Evolutionary conservation across 2,329 filamentous ascomycete species (phyloP), one percentile per base, ranked within the genome.

Genomic region (Emmonsia crescens): DNA sequence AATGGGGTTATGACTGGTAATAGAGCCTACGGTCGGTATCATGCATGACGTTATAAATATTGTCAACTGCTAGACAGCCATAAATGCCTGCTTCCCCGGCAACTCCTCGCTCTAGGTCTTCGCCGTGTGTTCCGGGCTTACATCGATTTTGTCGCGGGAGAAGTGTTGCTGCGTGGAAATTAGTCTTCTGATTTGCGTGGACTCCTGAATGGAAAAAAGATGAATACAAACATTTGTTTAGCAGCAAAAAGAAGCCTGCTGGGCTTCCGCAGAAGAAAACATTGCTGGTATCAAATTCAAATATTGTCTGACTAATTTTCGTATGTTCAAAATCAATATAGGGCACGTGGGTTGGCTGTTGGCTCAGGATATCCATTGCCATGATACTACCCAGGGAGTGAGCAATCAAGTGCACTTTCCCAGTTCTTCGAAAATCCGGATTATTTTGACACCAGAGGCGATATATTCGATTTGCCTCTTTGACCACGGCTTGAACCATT

Each of bases 301-400:
- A 96, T 64, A 86, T 82, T 4, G 83, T 76, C 33, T 80, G 63
- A 73, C 83, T 75, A 48, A 75, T 65, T 44, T 71, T 67, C 6
- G 69, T 73, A 14, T 67, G 72, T 10, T 68, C 64, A 60, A 79
- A 73, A 61, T 77, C 72, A 60, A 78, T 72, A 64, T 66, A 74
- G 0, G 89, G 84, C 1, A 89, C 78, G 10, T 75, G 76, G 0
- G 89, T 96, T 2, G 94, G 94, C 72, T 99, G 94, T 57, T 88
- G 85, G 49, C 90, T 96, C 8, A 99, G 79, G 40, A 97, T 87
- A 66, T 99, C 94, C 44, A 96, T 79, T 2, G 92, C 88, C 90
- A 99, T 97, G 46, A 91, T 91, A 67, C 90, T 96, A 12, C 94
- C 94, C 0, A 99, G 82, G 0, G 92, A 96, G 73, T 99, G 94